Base-by-base conservation (phyloP, 805 yeast species). In the Yarrowia hollandica region DNA sequence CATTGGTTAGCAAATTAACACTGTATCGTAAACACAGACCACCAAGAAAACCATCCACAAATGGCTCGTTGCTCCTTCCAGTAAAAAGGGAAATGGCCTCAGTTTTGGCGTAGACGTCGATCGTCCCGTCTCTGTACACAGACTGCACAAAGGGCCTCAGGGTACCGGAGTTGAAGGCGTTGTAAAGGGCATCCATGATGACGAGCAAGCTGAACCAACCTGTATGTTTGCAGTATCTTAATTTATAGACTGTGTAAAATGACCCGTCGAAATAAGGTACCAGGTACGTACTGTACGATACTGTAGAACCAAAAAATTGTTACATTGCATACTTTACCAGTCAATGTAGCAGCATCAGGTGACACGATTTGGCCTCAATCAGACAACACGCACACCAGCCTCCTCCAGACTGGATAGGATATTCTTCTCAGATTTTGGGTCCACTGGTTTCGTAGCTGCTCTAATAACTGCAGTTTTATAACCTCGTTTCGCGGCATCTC, bases 401-500 rank as follows among this genome's bases (percentile, higher is more conserved):
- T 10, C 39, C 11, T 30, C 25, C 1, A 48, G 39, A 31, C 15
- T 4, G 6, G 39, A 26, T 15, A 48, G 4, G 2, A 33, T 33
- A 1, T 15, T 3, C 7, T 48, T 9, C n/a, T 31, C 55, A 22
- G 55, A 31, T 0, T 6, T 7, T 15, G 44, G 34, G 14, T 52
- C 42, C 5, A 52, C 58, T 2, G 58, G 21, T 18, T 21, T 34
- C 6, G 58, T 52, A 3, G 44, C 42, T n/a, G 25, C 26, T 25
- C 44, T 19, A 9, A 52, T 25, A 12, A 92, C 88, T 56, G 67
- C 75, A 0, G 96, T 83, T 1, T 79, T 70, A 68, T 79, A 90
- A 0, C 96, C 96, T 4, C 74, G 61, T 10, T 69, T 71, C 0
- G 78, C 80, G 18, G 90, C 78, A 60, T 91, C 95, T 21, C 82